Conservation (phyloP, 129 eudicot genomes). For the Saussurea involucrata region DNA sequence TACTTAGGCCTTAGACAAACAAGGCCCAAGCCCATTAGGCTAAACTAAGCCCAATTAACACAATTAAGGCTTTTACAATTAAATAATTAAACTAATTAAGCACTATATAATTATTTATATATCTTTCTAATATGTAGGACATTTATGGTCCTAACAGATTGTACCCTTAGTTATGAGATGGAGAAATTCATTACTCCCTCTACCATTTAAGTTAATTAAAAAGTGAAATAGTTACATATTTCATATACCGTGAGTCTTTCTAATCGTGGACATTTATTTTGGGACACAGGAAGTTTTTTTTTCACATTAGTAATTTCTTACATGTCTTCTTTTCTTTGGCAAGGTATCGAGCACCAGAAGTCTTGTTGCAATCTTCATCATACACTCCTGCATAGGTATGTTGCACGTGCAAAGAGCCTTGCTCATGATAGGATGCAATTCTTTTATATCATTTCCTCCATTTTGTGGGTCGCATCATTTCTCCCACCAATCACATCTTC, state of each 20-base stretch:
- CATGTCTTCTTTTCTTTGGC: slow-evolving; percentile 9
- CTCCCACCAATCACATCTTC: background rate
- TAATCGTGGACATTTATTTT: background rate
- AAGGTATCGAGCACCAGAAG: slow-evolving; percentile 99
- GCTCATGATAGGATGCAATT: background rate
- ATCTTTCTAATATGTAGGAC: too few species aligned
- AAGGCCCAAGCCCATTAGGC: too few species aligned
- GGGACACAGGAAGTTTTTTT: background rate
- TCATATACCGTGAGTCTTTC: background rate
- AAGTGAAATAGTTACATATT: background rate
- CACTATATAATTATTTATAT: too few species aligned
- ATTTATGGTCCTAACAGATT: too few species aligned
- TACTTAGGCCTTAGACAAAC: too few species aligned
- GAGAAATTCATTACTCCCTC: background rate
- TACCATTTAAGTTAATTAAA: background rate
- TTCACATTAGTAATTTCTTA: background rate
- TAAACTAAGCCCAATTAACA: too few species aligned
- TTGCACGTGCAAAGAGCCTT: background rate
- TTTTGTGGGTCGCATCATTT: slow-evolving; percentile 1
- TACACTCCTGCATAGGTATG: slow-evolving; percentile 94
- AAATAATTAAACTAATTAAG: too few species aligned
- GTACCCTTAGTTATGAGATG: background rate
- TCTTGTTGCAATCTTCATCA: slow-evolving; percentile 67
- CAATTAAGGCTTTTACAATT: too few species aligned
- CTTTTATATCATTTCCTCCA: slow-evolving; percentile 8